These are phyloP conservation scores for Candida easanensis DNA, from an alignment of 805 yeast genomes.

Conservation along the genomic window DNA sequence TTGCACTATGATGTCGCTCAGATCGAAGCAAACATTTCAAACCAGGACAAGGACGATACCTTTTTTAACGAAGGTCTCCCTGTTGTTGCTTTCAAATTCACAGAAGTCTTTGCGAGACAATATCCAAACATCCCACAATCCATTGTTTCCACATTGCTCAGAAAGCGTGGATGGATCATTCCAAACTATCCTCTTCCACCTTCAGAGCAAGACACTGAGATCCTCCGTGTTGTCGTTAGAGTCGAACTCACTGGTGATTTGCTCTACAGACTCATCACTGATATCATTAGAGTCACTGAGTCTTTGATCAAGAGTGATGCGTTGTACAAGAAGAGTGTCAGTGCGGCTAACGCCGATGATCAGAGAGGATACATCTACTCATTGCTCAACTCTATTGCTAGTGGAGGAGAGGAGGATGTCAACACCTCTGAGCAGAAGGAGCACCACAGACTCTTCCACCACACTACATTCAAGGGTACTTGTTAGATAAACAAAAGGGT, in stretches of 20 bases:
- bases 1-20: constrained; percentile 21
- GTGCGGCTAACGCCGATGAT: constrained; percentile 15
- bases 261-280: constrained; percentile 61
- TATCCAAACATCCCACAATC: constrained; percentile 85
- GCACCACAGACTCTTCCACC: constrained; percentile 25
- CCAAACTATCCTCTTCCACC: constrained; percentile 86
- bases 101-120: constrained; percentile 49
- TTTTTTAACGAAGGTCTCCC: constrained; percentile 77
- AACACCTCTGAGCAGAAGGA: constrained; percentile 13
- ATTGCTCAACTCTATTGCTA: constrained; percentile 52
- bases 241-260: constrained; percentile 60
- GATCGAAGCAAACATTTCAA: constrained; percentile 27
- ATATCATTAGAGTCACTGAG: constrained; percentile 51
- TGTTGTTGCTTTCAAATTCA: constrained; percentile 81
- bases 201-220: constrained; percentile 55
- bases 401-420: constrained; percentile 47
- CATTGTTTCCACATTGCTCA: constrained; percentile 64
- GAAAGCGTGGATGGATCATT: constrained; percentile 81
- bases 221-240: constrained; percentile 82
- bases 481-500: constrained; percentile 8
- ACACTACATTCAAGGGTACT: constrained; percentile 29
- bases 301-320: constrained; percentile 48
- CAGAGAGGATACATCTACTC: constrained; percentile 39
- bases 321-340: constrained; percentile 17
- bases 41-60: constrained; percentile 36